Base-by-base conservation (phyloP, 78 protist genomes). In the Dictyostelium discoideum region DNA sequence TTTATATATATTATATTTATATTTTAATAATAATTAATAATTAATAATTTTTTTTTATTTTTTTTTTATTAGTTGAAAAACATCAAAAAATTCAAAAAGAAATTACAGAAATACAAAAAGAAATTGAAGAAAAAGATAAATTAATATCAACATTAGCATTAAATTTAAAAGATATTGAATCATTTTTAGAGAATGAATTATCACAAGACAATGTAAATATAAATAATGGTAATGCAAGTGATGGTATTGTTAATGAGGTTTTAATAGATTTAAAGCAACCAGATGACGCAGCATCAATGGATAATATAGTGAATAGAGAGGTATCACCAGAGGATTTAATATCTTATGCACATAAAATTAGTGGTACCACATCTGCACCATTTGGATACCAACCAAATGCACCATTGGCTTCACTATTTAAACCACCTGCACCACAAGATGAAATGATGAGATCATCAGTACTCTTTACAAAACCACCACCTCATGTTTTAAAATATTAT, bases 371-470 rank as follows among this genome's bases (percentile, higher is more conserved):
- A 2, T 72, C 60, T 0, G 95, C 95, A 72, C 95, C 95, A 18
- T 90, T 37, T 37, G 95, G 95, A 48, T 82, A 90, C 54, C 95
- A 90, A 73, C 54, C 95, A 22, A 24, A 90, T 50, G 32, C 40
- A 26, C 89, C 95, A 32, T 50, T 90, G 39, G 76, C 63, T 29
- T 44, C 85, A 72, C 37, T 83, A 20, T 90, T 81, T 32, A 90
- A 90, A 82, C 95, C 95, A 22, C 95, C 95, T 8, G 88, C 87
- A 72, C 95, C 95, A 40, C 95, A 90, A 82, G 95, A 90, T 20
- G 95, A 90, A 39, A 80, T 90, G 95, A 90, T 90, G 95, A 72
- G 95, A 29, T 20, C 84, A 9, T 90, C 95, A n/a, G 40, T 65
- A 18, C 67, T 90, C n/a, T 90, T 90, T 82, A 22, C 83, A 11